Evolutionary conservation across 2,329 filamentous ascomycete genomes (phyloP), one percentile per base, ranked within the genome.

Genomic region (Colletotrichum acutatum): DNA sequence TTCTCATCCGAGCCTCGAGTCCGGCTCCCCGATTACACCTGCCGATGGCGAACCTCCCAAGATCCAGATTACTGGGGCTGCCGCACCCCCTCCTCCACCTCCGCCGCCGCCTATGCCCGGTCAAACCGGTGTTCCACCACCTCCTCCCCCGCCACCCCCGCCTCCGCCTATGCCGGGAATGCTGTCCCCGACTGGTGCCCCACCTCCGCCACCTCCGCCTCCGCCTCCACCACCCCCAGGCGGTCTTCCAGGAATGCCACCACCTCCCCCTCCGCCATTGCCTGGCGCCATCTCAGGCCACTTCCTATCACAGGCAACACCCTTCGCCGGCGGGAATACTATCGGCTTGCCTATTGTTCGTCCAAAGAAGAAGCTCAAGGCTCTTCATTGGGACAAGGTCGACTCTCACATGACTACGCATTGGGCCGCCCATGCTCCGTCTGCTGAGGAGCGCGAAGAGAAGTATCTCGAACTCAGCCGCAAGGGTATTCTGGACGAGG

Each of bases 301-400:
- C 75, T 98, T 93, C 84, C 84, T 98, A 74, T 88, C 91, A 60
- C 90, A 92, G 75, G 87, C 90, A 76, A 86, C 88, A 37, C 86
- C 86, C 74, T 84, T 86, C 24, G 81, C 88, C 5, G 80, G 88
- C 16, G 84, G 90, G 12, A 78, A 83, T 26, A 89, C 90, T 8
- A 87, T 94, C 76, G 91, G 92, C 56, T 84, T 97, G 78, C 92
- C 94, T 46, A 93, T 95, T 74, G 94, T 95, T 65, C 89, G 96
- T 77, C 95, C 97, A 26, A 98, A 98, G 90, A 98, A 98, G 91
- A 99, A 98, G 88, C 94, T 99, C 83, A 99, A 99, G 90, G 96
- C 96, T 72, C 89, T 99, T 77, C 97, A 99, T 85, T 98, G 97
- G 96, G 97, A 99, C 84, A 98, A 98, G 87, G 95, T 99, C 67